Conservation (phyloP, 2,329 filamentous ascomycete genomes). For the Aureobasidium pullulans region DNA sequence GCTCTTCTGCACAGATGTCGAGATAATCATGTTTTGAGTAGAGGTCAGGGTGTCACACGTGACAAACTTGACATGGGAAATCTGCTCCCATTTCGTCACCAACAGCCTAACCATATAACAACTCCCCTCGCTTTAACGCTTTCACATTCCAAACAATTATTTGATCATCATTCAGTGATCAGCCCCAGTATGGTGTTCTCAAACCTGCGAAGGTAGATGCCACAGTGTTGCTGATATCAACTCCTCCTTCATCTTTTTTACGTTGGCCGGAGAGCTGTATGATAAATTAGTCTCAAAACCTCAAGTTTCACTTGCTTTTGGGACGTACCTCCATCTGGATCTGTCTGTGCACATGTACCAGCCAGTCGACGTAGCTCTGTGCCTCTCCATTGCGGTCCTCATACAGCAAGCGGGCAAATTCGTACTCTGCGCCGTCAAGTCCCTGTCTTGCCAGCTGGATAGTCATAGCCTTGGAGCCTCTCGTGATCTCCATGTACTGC, state of each 20-base stretch:
- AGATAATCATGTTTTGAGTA: not conserved
- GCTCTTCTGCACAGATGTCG: too few relatives aligned
- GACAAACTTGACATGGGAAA: not conserved
- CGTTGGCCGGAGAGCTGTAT: slow-evolving; percentile 55
- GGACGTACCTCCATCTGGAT: slow-evolving; percentile 69
- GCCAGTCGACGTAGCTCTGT: slow-evolving; percentile 96
- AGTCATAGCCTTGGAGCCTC: slow-evolving; percentile 80
- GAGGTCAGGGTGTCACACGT: not conserved
- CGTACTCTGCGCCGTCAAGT: slow-evolving; percentile 89
- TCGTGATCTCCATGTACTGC: slow-evolving; percentile 71
- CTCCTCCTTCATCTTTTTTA: slow-evolving; percentile 53
- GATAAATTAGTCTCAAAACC: not conserved
- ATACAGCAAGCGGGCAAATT: slow-evolving; percentile 84
- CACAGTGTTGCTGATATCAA: slow-evolving; percentile 20
- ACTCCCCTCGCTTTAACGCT: slow-evolving; percentile 11
- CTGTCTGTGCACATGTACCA: slow-evolving; percentile 87
- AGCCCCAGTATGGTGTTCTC: slow-evolving; percentile 21
- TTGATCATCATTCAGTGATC: not conserved
- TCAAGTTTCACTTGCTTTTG: not conserved
- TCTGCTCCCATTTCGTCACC: not conserved
- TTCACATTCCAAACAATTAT: slow-evolving; percentile 4
- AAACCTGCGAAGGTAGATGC: slow-evolving; percentile 31
- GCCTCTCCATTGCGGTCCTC: slow-evolving; percentile 98
- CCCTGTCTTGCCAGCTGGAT: slow-evolving; percentile 89
- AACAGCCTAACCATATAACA: not conserved